phyloP scores from a whole-genome alignment of 176 grass and related monocot genomes.

The Echinochloa phyllopogon region DNA sequence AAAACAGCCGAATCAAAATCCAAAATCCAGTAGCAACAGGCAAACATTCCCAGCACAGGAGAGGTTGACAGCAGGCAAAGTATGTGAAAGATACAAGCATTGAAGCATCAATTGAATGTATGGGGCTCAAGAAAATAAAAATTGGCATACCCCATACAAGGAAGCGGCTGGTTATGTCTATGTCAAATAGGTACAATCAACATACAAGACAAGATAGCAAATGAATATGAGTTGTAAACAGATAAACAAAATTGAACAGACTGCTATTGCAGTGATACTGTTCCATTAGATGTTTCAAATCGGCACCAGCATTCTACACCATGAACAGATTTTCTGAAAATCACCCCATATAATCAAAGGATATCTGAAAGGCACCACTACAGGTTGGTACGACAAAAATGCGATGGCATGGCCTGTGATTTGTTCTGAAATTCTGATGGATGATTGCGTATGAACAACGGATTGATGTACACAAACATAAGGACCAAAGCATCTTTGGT shows the following conservation, averaged over 20 bases:
- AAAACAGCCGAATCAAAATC: conserved; percentile 25
- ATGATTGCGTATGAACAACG: conserved; percentile 8
- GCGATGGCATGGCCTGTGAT: neutral
- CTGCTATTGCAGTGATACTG: neutral
- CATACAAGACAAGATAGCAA: conserved; percentile 4
- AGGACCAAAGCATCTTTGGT: neutral
- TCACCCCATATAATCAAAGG: neutral
- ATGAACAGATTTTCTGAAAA: neutral
- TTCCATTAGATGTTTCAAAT: neutral
- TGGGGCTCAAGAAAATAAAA: neutral
- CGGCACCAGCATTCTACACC: neutral
- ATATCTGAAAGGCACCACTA: neutral
- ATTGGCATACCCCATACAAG: neutral
- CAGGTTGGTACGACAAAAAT: neutral
- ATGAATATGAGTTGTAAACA: neutral
- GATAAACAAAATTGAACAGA: neutral
- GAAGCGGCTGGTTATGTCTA: neutral
- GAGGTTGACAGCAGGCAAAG: neutral
- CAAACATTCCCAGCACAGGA: neutral
- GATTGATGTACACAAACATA: neutral
- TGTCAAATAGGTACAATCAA: neutral
- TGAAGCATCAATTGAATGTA: neutral
- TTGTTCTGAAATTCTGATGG: neutral
- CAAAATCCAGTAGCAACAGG: neutral
- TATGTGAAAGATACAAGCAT: neutral